A percentile compares a stretch with the other conserved stretches of the same genome.
phyloP scores from a whole-genome alignment of 371 early-diverging fungal species.

The Haplosporangium sp. region DNA sequence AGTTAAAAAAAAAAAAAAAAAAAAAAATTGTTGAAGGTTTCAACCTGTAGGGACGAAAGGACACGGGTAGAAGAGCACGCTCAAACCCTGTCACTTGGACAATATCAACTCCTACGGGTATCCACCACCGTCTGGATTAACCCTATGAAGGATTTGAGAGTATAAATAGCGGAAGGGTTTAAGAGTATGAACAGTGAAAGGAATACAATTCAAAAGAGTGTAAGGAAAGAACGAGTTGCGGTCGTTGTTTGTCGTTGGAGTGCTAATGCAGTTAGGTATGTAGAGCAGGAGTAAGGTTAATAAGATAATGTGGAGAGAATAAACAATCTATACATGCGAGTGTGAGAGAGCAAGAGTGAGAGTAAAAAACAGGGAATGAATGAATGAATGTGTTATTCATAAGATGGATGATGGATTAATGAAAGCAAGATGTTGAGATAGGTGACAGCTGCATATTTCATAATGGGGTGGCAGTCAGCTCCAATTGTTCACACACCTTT shows the following conservation, averaged over 20 bases:
- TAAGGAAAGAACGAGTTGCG: not conserved
- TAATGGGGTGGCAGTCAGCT: not conserved
- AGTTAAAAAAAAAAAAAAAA: not conserved
- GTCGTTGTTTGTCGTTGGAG: not conserved
- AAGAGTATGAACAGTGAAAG: not conserved
- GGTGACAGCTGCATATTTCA: not conserved
- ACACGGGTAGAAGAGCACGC: not conserved
- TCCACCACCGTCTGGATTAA: conserved; percentile 3
- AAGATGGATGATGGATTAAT: not conserved
- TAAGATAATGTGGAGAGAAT: not conserved
- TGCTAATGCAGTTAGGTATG: not conserved
- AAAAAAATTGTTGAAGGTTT: not conserved
- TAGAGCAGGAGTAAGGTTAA: not conserved
- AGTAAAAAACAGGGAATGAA: too few relatives aligned
- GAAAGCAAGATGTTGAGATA: not conserved
- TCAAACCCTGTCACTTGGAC: not conserved
- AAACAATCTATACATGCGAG: not conserved
- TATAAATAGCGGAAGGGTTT: not conserved
- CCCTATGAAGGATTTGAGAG: not conserved
- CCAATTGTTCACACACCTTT: not conserved
- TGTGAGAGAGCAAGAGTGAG: not conserved
- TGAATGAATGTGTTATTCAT: not conserved
- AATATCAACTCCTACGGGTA: conserved; percentile 14
- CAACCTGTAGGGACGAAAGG: not conserved
- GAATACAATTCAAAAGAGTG: not conserved